These are phyloP conservation scores for Cyberlindnera maritima DNA, from an alignment of 805 yeast genomes.

Conservation along the genomic window DNA sequence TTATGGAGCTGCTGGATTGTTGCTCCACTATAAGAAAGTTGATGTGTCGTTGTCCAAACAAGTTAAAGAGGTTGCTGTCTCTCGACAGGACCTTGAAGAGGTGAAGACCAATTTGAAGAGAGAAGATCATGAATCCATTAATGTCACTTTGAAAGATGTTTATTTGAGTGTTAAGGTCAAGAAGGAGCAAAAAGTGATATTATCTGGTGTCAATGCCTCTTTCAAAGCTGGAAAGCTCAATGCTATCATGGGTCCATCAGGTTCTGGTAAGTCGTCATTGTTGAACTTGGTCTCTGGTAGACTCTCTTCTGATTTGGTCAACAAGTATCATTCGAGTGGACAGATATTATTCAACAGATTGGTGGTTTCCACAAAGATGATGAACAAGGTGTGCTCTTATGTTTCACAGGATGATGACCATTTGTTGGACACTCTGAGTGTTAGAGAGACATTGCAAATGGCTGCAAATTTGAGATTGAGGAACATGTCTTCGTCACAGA, in stretches of 20 bases:
- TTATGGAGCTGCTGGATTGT: constrained; percentile 44
- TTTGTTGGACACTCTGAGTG: constrained; percentile 68
- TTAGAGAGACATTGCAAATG: constrained; percentile 68
- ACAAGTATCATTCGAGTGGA: constrained; percentile 37
- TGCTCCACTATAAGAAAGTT: constrained; percentile 44
- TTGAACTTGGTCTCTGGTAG: constrained; percentile 64
- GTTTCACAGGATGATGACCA: constrained; percentile 84
- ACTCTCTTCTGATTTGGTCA: constrained; percentile 34
- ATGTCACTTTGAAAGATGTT: constrained; percentile 15
- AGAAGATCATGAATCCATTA: constrained; percentile 11
- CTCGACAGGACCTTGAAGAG: constrained; percentile 2
- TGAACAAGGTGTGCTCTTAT: constrained; percentile 60
- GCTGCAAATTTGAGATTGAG: constrained; percentile 72
- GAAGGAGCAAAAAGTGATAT: constrained; percentile 18
- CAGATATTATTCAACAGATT: constrained; percentile 41
- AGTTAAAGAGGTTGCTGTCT: constrained; percentile 8
- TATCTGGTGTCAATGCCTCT: constrained; percentile 20
- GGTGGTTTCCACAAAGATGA: constrained; percentile 34
- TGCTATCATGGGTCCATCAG: constrained; percentile 81
- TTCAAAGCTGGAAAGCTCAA: constrained; percentile 46
- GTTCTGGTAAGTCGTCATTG: constrained; percentile 72
- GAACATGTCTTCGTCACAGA: constrained; percentile 38
- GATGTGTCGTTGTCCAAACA: constrained; percentile 26
- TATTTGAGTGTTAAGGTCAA: constrained; percentile 17
- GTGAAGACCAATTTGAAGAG: background rate